Evolutionary conservation across 2,329 filamentous ascomycete genomes (phyloP), one percentile per base, ranked within the genome.

Genomic region (Exophiala viscosa): DNA sequence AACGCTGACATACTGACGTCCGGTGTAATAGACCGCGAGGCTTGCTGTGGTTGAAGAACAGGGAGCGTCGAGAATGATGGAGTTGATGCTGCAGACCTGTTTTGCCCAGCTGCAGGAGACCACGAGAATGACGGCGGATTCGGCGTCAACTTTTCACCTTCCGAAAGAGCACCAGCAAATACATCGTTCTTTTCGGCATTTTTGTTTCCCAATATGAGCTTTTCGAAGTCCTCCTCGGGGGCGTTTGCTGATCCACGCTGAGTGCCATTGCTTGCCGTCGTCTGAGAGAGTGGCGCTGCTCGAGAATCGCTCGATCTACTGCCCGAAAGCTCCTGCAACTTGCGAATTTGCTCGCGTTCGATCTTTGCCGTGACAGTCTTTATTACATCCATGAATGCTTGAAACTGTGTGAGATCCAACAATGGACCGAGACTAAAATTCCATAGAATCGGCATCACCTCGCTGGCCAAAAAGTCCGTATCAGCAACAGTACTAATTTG

Each of bases 401-500:
- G 87, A 66, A 99, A 99, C 67, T 92, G 92, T 54, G 86, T 79
- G 6, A 97, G 77, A 63, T 96, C 86, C 4, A 99, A 81, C 28
- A 99, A 74, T 0, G 93, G 93, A 0, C 93, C 93, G 3, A 99
- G 76, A 64, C 86, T 90, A 82, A 97, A 96, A 60, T 73, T 82
- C 93, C 93, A 99, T 1, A 99, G 75, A 8, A 95, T 82, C 0
- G 93, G 93, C 9, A 99, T 74, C 13, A 96, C 84, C 50, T 97
- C 92, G 73, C 93, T 84, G 10, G 93, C 93, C 17, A 96, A 82
- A 66, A 96, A 97, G 40, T 96, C 93, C 2, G 86, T 82, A 66
- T 97, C 93, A 3, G 87, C 91, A 15, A 86, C 79, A 45, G 82
- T 81, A 7, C 90, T 90, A 23, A 99, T 86, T 44, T 96, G 87